A percentile compares a stretch with the other conserved stretches of the same genome.
Evolutionary conservation across 768 basidiomycete species (phyloP).

Genomic region (Termitomyces sp.): DNA sequence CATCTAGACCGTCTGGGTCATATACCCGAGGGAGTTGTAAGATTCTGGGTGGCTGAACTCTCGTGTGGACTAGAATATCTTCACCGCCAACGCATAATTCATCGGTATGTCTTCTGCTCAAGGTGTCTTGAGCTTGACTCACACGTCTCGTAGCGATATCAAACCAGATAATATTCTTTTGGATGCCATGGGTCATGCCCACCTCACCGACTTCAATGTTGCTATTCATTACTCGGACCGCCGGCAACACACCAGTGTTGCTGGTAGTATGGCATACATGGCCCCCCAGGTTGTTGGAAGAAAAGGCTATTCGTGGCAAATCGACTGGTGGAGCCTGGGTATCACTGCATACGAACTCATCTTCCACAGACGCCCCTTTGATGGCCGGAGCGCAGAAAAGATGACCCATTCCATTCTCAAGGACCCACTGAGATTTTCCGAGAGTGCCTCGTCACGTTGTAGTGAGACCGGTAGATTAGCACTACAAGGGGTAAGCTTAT

Average conservation of each 20-base stretch:
- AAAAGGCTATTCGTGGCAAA: slow-evolving; percentile 89
- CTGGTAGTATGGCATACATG: slow-evolving; percentile 99
- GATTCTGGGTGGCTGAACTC: slow-evolving; percentile 90
- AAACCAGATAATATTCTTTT: slow-evolving; percentile 98
- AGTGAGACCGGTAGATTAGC: slow-evolving; percentile 67
- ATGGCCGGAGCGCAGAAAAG: slow-evolving; percentile 85
- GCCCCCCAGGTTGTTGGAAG: slow-evolving; percentile 93
- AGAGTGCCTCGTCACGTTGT: slow-evolving; percentile 57
- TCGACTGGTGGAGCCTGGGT: slow-evolving; percentile 97
- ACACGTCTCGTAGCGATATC: slow-evolving; percentile 61
- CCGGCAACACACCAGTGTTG: slow-evolving; percentile 86
- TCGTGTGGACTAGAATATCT: slow-evolving; percentile 84
- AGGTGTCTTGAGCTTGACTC: slow-evolving; percentile 8
- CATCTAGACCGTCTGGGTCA: slow-evolving; percentile 74
- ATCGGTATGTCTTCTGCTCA: slow-evolving; percentile 62
- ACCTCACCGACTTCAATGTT: slow-evolving; percentile 98
- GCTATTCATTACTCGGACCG: slow-evolving; percentile 96
- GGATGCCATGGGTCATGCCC: slow-evolving; percentile 91
- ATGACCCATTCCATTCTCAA: slow-evolving; percentile 86
- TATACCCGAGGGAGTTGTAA: slow-evolving; percentile 70
- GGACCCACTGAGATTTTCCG: slow-evolving; percentile 77
- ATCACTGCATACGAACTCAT: slow-evolving; percentile 89
- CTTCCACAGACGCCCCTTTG: slow-evolving; percentile 81
- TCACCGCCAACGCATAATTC: slow-evolving; percentile 89
- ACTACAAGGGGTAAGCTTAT: slow-evolving; percentile 58